Conservation (phyloP, 1,139 yeast species). For the Taphrina communis region DNA sequence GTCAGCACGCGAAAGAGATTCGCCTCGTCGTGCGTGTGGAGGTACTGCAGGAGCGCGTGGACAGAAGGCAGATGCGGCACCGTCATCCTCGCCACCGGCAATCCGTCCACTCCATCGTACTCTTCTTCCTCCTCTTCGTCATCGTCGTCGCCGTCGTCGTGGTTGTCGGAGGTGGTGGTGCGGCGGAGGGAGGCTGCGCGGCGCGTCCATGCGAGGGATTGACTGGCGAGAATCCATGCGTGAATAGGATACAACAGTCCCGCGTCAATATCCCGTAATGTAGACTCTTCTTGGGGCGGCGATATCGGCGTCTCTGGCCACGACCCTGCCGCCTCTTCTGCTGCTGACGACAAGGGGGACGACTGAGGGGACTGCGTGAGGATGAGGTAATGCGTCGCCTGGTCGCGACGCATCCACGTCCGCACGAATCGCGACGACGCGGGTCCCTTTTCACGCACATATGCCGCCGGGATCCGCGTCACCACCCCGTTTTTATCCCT, state of each 20-base stretch:
- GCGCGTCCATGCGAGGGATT: not conserved
- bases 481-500: not conserved
- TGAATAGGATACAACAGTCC: not conserved
- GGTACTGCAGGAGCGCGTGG: conserved; percentile 9
- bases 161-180: not conserved
- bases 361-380: not conserved
- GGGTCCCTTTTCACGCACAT: conserved; percentile 12
- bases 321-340: not conserved
- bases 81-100: not conserved
- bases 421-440: not conserved
- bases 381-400: conserved; percentile 21
- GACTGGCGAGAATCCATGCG: not conserved
- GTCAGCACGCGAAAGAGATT: not conserved
- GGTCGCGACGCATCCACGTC: conserved; percentile 14
- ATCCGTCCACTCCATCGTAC: not conserved
- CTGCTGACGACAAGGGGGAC: not conserved
- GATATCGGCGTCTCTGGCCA: not conserved
- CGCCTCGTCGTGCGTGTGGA: conserved; percentile 17
- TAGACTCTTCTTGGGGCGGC: too few species aligned
- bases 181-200: not conserved
- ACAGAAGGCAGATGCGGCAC: conserved; percentile 9
- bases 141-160: not conserved
- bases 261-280: too few species aligned
- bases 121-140: not conserved
- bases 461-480: conserved; percentile 11